phyloP scores from a whole-genome alignment of 2,329 filamentous ascomycete genomes.

The Xylariomycetidae sp. region DNA sequence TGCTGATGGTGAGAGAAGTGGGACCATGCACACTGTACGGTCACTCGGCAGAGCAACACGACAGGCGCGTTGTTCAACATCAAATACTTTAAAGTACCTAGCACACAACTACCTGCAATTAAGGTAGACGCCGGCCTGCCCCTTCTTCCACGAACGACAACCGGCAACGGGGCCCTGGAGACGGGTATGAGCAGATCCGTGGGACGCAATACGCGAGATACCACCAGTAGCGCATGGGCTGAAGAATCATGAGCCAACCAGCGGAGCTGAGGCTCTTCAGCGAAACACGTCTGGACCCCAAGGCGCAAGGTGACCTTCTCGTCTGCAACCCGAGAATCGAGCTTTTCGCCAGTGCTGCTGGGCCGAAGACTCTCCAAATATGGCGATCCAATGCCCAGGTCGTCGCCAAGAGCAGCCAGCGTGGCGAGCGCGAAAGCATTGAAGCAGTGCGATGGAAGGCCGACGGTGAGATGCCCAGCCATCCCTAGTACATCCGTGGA shows the following conservation, averaged over 20 bases:
- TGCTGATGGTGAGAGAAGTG: no score
- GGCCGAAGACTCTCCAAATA: slow-evolving; percentile 63
- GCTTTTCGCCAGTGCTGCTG: slow-evolving; percentile 67
- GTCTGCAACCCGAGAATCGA: slow-evolving; percentile 82
- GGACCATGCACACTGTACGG: no score
- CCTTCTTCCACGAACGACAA: no score
- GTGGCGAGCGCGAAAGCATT: slow-evolving; percentile 34
- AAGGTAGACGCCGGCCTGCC: no score
- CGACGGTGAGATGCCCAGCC: slow-evolving; percentile 45
- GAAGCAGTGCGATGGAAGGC: slow-evolving; percentile 58
- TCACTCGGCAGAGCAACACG: no score
- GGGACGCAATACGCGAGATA: no score
- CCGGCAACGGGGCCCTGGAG: no score
- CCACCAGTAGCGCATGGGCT: no score
- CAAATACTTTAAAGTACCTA: no score
- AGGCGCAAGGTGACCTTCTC: slow-evolving; percentile 52
- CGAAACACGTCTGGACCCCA: slow-evolving; percentile 51
- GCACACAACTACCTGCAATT: no score
- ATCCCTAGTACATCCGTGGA: neutral
- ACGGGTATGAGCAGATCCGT: no score
- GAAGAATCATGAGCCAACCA: slow-evolving; percentile 21
- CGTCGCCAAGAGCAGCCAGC: slow-evolving; percentile 47
- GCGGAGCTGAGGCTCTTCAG: slow-evolving; percentile 42
- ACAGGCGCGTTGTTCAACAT: no score
- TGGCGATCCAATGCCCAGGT: slow-evolving; percentile 72